phyloP scores from a whole-genome alignment of 2,329 filamentous ascomycete species.

The Tolypocladium cylindrosporum region DNA sequence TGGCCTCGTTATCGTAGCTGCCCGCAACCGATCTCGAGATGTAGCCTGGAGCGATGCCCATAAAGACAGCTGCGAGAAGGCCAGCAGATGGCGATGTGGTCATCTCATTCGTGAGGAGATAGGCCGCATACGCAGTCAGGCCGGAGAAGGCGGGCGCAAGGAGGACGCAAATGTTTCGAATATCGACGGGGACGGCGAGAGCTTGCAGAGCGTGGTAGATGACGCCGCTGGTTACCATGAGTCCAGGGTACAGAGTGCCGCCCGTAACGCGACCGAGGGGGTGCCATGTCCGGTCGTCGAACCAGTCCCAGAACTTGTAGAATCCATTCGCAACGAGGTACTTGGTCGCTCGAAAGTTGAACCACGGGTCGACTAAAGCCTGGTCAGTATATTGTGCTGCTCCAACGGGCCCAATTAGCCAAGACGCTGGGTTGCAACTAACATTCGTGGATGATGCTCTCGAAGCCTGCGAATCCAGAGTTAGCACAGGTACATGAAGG shows the following conservation, averaged over 20 bases:
- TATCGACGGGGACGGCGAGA: slow-evolving; percentile 87
- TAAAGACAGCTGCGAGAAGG: slow-evolving; percentile 86
- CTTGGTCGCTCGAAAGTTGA: slow-evolving; percentile 98
- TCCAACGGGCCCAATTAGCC: neutral
- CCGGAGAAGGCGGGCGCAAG: slow-evolving; percentile 92
- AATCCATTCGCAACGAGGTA: slow-evolving; percentile 96
- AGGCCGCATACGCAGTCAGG: slow-evolving; percentile 83
- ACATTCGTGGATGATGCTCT: slow-evolving; percentile 99
- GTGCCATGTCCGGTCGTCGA: slow-evolving; percentile 99
- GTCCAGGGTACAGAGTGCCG: slow-evolving; percentile 93
- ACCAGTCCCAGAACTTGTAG: slow-evolving; percentile 99
- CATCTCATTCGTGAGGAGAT: slow-evolving; percentile 96
- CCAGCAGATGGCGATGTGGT: slow-evolving; percentile 89
- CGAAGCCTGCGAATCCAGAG: slow-evolving; percentile 57
- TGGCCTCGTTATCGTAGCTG: slow-evolving; percentile 98
- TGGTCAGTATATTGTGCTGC: slow-evolving; percentile 13
- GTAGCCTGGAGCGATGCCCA: slow-evolving; percentile 96
- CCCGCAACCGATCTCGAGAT: slow-evolving; percentile 96
- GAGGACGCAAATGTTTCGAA: slow-evolving; percentile 96
- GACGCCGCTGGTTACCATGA: slow-evolving; percentile 97
- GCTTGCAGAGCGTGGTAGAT: slow-evolving; percentile 92
- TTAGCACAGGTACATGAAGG: slow-evolving; percentile 18
- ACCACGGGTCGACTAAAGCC: slow-evolving; percentile 88
- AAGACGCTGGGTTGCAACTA: slow-evolving; percentile 29
- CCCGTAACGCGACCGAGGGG: slow-evolving; percentile 95